These are phyloP conservation scores for Epichloe aotearoae DNA, from an alignment of 2,329 filamentous ascomycete genomes.

Conservation along the genomic window DNA sequence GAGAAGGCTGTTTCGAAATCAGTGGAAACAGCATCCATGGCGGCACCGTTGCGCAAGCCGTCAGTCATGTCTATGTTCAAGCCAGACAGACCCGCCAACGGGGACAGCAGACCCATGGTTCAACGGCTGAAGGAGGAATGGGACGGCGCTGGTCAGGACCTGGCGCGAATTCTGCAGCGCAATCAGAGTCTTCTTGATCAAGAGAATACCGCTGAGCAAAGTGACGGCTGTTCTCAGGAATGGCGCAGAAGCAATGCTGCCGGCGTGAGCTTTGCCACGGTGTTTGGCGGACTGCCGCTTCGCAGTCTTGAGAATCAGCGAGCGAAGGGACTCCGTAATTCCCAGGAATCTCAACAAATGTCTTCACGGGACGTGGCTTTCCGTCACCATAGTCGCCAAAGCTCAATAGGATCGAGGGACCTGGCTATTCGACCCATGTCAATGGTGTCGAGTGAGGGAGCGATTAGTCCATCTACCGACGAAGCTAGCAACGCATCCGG, in stretches of 20 bases:
- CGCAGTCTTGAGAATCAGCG: conserved; percentile 17
- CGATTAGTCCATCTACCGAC: conserved; percentile 23
- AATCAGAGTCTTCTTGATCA: conserved; percentile 20
- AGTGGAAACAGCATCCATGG: conserved; percentile 16
- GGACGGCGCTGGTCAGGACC: conserved; percentile 21
- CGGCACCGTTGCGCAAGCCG: conserved; percentile 16
- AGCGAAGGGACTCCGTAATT: conserved; percentile 10
- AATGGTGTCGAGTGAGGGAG: conserved; percentile 20
- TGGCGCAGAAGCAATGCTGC: conserved; percentile 10
- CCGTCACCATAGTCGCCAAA: conserved; percentile 4
- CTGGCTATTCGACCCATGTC: conserved; percentile 6
- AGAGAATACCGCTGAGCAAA: conserved; percentile 9
- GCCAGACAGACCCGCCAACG: conserved; percentile 17
- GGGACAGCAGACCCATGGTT: conserved; percentile 18
- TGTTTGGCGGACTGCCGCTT: conserved; percentile 25
- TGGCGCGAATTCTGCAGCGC: conserved; percentile 22
- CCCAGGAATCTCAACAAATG: conserved; percentile 3
- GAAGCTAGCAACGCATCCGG: conserved; percentile 19
- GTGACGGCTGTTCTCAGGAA: conserved; percentile 12
- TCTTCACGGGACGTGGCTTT: not conserved
- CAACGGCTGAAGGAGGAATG: conserved; percentile 27
- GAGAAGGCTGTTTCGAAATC: conserved; percentile 21
- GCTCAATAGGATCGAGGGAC: conserved; percentile 4
- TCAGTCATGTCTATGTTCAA: conserved; percentile 23
- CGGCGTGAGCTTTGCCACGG: conserved; percentile 17